Evolutionary conservation across 139 green algal genomes (phyloP), one percentile per base, ranked within the genome.

Genomic region (Chlorokybus atmophyticus): DNA sequence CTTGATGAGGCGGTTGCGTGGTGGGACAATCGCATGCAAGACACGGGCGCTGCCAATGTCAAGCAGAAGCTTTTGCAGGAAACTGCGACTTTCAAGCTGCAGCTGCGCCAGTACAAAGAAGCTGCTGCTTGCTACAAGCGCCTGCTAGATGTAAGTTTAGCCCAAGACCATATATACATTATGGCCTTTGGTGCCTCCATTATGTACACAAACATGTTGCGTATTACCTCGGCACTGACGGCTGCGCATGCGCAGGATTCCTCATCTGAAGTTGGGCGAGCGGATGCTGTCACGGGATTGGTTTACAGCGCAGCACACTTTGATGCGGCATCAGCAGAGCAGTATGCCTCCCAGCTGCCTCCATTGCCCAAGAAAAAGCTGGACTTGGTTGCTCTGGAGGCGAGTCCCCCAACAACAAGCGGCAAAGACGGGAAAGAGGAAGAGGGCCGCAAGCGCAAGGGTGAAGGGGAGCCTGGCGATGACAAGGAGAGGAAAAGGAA

Each of bases 281-380:
- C 61, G 0, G 26, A 57, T 21, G 62, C 62, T 0, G 7, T 70
- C 17, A 48, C 35, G 14, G 62, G 62, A 10, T 56, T 70, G 7
- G 62, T 70, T 1, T 39, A 21, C n/a, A 69, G 62, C 39, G 30
- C 62, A 10, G 42, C 57, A 17, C 50, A 68, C 29, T 64, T 42
- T 10, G 62, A 70, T 25, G 24, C 61, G 32, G 59, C 30, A 14
- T 10, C 35, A 14, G 35, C 35, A 10, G 35, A 44, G 35, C 10
- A 44, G 35, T 44, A 44, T 14, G 10, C 35, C 35, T 21, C 10
- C 10, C 14, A 21, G 10, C 35, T 44, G 10, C 35, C 35, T 10
- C 35, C 35, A 14, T 14, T 44, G 35, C n/a, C n/a, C n/a, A n/a
- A n/a, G n/a, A n/a, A n/a, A n/a, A n/a, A n/a, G n/a, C n/a, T n/a